A percentile compares a stretch with the other conserved stretches of the same genome.
Conservation (phyloP, 306 rosid species). For the Quercus alba region DNA sequence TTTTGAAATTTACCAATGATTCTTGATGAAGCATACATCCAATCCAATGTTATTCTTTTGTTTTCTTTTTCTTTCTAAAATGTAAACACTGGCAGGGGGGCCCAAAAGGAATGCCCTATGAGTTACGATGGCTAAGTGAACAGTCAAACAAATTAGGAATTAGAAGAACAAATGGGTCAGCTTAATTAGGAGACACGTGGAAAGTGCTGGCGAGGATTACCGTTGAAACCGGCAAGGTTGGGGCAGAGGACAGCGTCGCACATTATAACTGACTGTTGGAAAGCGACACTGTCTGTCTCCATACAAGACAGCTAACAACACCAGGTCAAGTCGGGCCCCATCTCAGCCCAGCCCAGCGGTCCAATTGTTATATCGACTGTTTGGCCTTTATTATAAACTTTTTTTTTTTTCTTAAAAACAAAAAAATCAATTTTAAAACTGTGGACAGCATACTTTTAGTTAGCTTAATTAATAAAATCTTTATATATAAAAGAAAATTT, state of each 20-base stretch:
- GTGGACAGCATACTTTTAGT: no score
- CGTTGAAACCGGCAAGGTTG: not conserved
- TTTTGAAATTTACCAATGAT: no score
- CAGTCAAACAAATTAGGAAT: no score
- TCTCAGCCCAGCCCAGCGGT: not conserved
- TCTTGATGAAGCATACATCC: no score
- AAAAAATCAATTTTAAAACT: not conserved
- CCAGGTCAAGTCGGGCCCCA: conserved; percentile 15
- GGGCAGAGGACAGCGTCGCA: conserved; percentile 17
- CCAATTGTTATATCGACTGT: conserved; percentile 12
- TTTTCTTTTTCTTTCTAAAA: no score
- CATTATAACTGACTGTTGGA: conserved; percentile 6
- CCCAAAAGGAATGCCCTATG: no score
- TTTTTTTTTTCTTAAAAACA: not conserved
- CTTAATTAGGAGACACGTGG: conserved; percentile 20
- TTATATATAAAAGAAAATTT: no score
- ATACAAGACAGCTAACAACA: conserved; percentile 9
- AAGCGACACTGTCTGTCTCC: conserved; percentile 25
- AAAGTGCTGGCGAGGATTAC: not conserved
- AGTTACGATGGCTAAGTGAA: no score
- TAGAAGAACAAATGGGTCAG: not conserved
- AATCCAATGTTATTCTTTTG: no score
- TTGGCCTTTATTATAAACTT: not conserved
- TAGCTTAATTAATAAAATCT: no score
- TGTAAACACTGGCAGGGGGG: no score